Conservation (phyloP, 2,329 filamentous ascomycete genomes). For the Chaetomiaceae sp. region DNA sequence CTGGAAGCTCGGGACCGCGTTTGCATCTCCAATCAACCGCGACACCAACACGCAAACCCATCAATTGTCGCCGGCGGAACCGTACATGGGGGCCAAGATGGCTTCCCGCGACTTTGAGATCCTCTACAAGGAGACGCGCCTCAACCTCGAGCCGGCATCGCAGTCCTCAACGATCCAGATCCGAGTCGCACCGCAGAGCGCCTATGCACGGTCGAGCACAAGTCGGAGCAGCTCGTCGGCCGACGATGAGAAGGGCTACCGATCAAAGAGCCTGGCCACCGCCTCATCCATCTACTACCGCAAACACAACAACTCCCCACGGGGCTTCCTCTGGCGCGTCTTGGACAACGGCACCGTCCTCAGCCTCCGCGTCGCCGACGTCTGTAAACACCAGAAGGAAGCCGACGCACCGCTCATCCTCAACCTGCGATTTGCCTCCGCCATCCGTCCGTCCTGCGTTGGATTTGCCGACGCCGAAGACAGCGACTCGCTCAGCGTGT, state of each 20-base stretch:
- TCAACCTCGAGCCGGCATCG: slow-evolving; percentile 72
- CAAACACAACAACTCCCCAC: slow-evolving; percentile 67
- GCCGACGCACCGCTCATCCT: slow-evolving; percentile 70
- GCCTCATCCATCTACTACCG: slow-evolving; percentile 84
- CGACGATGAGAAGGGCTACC: slow-evolving; percentile 71
- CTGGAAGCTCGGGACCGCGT: slow-evolving; percentile 18
- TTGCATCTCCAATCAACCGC: slow-evolving; percentile 15
- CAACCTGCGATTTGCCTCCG: slow-evolving; percentile 69
- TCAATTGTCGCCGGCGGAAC: slow-evolving; percentile 22
- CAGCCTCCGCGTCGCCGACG: slow-evolving; percentile 77
- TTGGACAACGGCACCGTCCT: slow-evolving; percentile 74
- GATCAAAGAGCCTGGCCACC: slow-evolving; percentile 66
- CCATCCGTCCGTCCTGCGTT: slow-evolving; percentile 72
- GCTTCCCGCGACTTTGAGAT: slow-evolving; percentile 56
- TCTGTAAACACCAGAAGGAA: slow-evolving; percentile 63
- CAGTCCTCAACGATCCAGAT: slow-evolving; percentile 66
- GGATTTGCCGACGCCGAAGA: slow-evolving; percentile 75
- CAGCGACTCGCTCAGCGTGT: slow-evolving; percentile 72
- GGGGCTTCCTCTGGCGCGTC: slow-evolving; percentile 87
- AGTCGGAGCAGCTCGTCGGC: slow-evolving; percentile 38
- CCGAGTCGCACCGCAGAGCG: slow-evolving; percentile 53
- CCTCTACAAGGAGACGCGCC: slow-evolving; percentile 80
- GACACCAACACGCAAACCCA: slow-evolving; percentile 17
- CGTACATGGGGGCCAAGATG: slow-evolving; percentile 59
- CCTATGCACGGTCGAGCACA: slow-evolving; percentile 22